These are phyloP conservation scores for Ajuga reptans DNA, from an alignment of 305 asterid species.

Conservation along the genomic window DNA sequence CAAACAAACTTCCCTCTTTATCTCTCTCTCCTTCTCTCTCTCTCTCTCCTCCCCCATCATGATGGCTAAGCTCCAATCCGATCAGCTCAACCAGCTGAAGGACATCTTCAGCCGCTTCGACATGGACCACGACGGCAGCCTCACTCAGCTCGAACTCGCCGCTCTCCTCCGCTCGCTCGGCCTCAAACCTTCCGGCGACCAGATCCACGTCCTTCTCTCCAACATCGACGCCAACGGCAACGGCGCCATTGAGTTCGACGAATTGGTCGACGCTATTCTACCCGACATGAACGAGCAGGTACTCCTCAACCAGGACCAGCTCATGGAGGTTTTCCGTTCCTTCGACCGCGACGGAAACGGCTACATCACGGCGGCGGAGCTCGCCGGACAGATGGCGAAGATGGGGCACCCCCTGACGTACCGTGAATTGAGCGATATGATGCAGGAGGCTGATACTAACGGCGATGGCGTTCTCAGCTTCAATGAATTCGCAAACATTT, in stretches of 20 bases:
- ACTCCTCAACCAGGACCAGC: conserved; percentile 70
- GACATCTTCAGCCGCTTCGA: conserved; percentile 83
- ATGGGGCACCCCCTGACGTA: conserved; percentile 86
- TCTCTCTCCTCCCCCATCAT: neutral
- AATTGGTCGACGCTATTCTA: conserved; percentile 56
- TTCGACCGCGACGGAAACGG: conserved; percentile 89
- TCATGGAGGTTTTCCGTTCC: conserved; percentile 73
- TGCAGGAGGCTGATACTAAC: conserved; percentile 77
- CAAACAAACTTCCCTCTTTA: neutral
- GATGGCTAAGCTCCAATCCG: conserved; percentile 58
- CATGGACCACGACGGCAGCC: conserved; percentile 84
- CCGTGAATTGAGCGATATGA: conserved; percentile 62
- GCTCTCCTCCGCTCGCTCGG: conserved; percentile 90
- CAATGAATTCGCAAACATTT: conserved; percentile 55
- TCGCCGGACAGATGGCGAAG: conserved; percentile 82
- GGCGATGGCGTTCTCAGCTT: conserved; percentile 93
- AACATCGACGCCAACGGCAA: conserved; percentile 78
- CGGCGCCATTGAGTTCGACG: conserved; percentile 78
- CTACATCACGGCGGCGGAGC: conserved; percentile 74
- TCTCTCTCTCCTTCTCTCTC: neutral
- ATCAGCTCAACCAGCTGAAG: conserved; percentile 60
- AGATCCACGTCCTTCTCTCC: conserved; percentile 43
- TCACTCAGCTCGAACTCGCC: conserved; percentile 90
- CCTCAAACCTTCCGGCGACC: conserved; percentile 70
- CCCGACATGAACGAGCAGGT: conserved; percentile 66